phyloP scores from a whole-genome alignment of 139 green algal species.

The Astrephomene gubernaculifera region DNA sequence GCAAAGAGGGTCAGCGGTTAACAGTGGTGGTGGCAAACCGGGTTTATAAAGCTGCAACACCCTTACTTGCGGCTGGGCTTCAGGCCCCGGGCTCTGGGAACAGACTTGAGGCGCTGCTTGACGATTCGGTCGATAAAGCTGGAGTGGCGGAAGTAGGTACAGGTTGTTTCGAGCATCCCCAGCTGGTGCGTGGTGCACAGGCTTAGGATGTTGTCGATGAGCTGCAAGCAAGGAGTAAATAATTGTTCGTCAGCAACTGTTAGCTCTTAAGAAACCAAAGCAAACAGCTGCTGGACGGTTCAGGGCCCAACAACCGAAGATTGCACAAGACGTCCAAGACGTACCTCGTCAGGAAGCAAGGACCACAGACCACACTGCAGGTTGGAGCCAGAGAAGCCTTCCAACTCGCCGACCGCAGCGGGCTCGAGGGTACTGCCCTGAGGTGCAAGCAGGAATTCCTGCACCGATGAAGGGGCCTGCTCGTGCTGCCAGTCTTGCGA shows the following conservation, averaged over 20 bases:
- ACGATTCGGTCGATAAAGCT: conserved; percentile 72
- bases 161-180: conserved; percentile 74
- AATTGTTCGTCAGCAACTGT: background rate
- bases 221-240: conserved; percentile 48
- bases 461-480: conserved; percentile 2
- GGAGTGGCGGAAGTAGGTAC: conserved; percentile 69
- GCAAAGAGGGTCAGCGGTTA: background rate
- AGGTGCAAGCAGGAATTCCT: conserved; percentile 14
- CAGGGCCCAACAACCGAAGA: conserved; percentile 8
- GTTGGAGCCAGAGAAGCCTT: conserved; percentile 16
- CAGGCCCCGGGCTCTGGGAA: conserved; percentile 77
- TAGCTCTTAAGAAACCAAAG: no score
- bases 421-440: conserved; percentile 14
- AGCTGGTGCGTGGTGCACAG: conserved; percentile 69
- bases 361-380: conserved; percentile 43
- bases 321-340: background rate
- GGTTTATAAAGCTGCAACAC: background rate
- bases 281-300: no score
- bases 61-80: conserved; percentile 68
- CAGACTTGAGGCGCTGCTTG: conserved; percentile 63
- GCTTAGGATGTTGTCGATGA: conserved; percentile 75
- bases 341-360: conserved; percentile 54
- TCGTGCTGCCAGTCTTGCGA: conserved; percentile 24
- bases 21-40: background rate
- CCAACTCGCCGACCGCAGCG: background rate